Evolutionary conservation across 106 monocot species (phyloP).

Genomic region (Acanthochlamys bracteata): DNA sequence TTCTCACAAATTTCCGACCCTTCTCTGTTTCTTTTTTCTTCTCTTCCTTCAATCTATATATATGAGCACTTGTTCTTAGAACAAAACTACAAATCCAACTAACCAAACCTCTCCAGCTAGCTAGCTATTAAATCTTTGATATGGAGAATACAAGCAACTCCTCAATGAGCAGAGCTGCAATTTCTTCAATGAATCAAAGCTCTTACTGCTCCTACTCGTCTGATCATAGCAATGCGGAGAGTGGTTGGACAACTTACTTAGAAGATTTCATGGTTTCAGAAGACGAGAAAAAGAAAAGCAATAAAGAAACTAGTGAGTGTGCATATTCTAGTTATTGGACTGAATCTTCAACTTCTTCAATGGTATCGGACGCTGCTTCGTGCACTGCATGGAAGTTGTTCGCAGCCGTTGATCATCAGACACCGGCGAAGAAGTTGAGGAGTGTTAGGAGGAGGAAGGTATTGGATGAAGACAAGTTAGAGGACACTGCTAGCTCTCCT

Average conservation of each 20-base stretch:
- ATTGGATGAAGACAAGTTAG: slow-evolving; percentile 24
- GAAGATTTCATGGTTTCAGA: slow-evolving; percentile 25
- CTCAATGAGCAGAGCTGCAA: slow-evolving; percentile 15
- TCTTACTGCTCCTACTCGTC: not conserved
- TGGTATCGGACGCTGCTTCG: slow-evolving; percentile 36
- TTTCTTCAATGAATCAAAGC: not conserved
- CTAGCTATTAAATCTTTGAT: not conserved
- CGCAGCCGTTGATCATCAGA: not conserved
- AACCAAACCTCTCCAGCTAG: too few relatives aligned
- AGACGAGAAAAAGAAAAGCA: slow-evolving; percentile 6
- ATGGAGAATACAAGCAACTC: slow-evolving; percentile 23
- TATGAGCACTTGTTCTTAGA: too few relatives aligned
- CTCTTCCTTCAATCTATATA: too few relatives aligned
- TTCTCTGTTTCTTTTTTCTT: too few relatives aligned
- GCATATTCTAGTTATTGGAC: not conserved
- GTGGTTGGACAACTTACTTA: slow-evolving; percentile 35
- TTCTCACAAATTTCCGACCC: not conserved
- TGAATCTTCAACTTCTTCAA: slow-evolving; percentile 12
- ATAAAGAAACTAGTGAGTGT: not conserved
- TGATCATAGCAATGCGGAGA: slow-evolving; percentile 19
- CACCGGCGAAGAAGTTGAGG: slow-evolving; percentile 15
- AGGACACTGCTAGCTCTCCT: slow-evolving; percentile 47
- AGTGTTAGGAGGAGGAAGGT: slow-evolving; percentile 19
- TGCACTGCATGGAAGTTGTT: slow-evolving; percentile 13
- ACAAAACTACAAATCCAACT: too few relatives aligned